Evolutionary conservation across 768 basidiomycete species (phyloP), one percentile per base, ranked within the genome.

Genomic region (Lepiota venenata): DNA sequence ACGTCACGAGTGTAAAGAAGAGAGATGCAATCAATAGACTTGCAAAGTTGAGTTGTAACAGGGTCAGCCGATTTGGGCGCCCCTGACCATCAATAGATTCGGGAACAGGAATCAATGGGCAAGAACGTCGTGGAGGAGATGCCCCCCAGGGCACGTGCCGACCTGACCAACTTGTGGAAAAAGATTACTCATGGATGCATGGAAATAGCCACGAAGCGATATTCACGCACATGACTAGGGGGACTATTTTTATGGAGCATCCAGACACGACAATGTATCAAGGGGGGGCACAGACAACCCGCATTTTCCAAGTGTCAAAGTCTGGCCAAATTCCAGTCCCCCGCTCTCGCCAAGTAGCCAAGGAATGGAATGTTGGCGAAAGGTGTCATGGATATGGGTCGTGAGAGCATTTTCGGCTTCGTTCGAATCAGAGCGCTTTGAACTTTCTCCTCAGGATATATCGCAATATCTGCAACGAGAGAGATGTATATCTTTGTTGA

Each of bases 1-100:
- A 39, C 38, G 25, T 39, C 45, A 47, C 38, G 40, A 42, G 40
- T 35, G 41, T n/a, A 29, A 29, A 20, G n/a, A 54, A 52, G 40
- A 50, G 50, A 52, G 50, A 52, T 52, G 50, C 42, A 52, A 52
- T 52, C 50, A 52, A 52, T 37, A 45, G 29, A 27, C 32, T 47
- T 16, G 47, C 14, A 10, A 37, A 11, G 20, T 11, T n/a, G 20
- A n/a, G n/a, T 21, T 36, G 29, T 12, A 46, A 20, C 14, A 27
- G 51, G 50, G 41, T 32, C 41, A 12, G 20, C 32, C 18, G 39
- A 52, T 43, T 52, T 52, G 51, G 42, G 38, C 43, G 27, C 11
- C 51, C 51, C 51, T 52, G 43, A 37, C 42, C 51, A 52, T 52
- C 51, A 52, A 25, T 10, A 37, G 43, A 52, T 52, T 46, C 51